These are phyloP conservation scores for Torulaspora delbrueckii DNA, from an alignment of 805 yeast species.

Conservation along the genomic window DNA sequence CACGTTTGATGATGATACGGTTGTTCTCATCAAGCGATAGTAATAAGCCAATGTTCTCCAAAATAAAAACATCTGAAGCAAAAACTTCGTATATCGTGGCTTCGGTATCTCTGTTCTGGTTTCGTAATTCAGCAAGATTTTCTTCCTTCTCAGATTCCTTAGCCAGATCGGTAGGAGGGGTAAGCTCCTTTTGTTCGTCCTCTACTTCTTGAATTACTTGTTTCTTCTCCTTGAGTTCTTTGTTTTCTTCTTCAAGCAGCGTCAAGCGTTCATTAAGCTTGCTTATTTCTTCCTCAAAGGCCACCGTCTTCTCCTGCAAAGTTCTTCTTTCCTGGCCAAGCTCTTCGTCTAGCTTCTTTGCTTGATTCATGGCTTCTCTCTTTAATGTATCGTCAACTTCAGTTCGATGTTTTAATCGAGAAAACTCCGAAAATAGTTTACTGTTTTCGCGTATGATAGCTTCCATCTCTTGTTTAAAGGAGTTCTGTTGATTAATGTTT, in stretches of 20 bases:
- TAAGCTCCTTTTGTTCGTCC: too few species aligned
- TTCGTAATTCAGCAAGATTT: not conserved
- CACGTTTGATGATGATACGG: slow-evolving; percentile 57
- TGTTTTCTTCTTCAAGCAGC: slow-evolving; percentile 2
- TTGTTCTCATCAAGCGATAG: slow-evolving; percentile 32
- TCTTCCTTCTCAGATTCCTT: slow-evolving; percentile 1
- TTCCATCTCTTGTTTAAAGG: slow-evolving; percentile 22
- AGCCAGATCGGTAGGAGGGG: not conserved
- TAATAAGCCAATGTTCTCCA: slow-evolving; percentile 75
- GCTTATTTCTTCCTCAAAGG: not conserved
- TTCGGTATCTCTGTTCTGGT: slow-evolving; percentile 4
- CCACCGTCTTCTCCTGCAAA: not conserved
- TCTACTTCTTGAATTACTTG: too few species aligned
- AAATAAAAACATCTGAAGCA: slow-evolving; percentile 48
- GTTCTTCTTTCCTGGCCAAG: not conserved
- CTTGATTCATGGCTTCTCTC: not conserved
- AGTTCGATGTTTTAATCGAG: not conserved
- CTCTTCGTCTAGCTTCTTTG: not conserved
- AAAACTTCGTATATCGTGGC: slow-evolving; percentile 35
- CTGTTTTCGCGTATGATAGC: slow-evolving; percentile 13
- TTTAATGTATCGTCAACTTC: not conserved
- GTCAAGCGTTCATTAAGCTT: slow-evolving; percentile 1
- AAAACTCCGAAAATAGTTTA: slow-evolving; percentile 9
- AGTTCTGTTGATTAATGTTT: slow-evolving; percentile 21
- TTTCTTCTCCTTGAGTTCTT: slow-evolving; percentile 1